Base-by-base conservation (phyloP, 2,329 filamentous ascomycete species). In the Allantophomopsis cytisporea region DNA sequence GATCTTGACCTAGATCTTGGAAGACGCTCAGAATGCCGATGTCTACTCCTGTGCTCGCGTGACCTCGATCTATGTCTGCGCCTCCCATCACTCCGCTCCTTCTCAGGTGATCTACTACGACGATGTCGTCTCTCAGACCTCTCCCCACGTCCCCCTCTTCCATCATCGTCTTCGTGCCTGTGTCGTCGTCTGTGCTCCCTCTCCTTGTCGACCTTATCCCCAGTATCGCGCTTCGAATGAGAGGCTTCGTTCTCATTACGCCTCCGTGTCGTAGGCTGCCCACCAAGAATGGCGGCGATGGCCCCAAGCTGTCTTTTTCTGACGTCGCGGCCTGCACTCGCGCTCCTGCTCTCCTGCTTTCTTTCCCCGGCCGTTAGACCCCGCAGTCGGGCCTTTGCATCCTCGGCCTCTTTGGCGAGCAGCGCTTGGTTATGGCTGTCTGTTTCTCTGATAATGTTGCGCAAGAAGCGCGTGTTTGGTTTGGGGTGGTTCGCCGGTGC, bases 391-490 rank as follows among this genome's bases (percentile, higher is more conserved):
- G 76, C 76, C 44, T 71, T 70, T 0, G 86, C 78, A 47, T 96
- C 88, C 36, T 82, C 76, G 18, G 80, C 78, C 57, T 96, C 89
- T 53, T 80, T 93, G 1, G 83, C 84, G 14, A 86, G 73, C 21
- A 96, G 66, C 1, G 85, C 83, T 17, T 83, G 77, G 69, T 98
- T 98, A 61, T 98, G 89, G 39, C 62, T 81, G 50, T 93, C 83
- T 7, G 86, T 93, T 48, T 91, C 83, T 46, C 80, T 82, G 45
- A 98, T 85, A 41, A 96, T 83, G 52, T 91, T 82, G 42, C 79
- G 79, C 33, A 98, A 64, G 55, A 96, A 96, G 28, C 83, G 74
- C 0, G 84, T 95, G 53, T 98, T 96, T 3, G 89, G 88, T 56
- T 89, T 95, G 1, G 84, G 85, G 46, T 79, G 74, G 48, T 73